A percentile compares a stretch with the other conserved stretches of the same genome.
Conservation (phyloP, 345 rosid species). For the Leavenworthia alabamica region DNA sequence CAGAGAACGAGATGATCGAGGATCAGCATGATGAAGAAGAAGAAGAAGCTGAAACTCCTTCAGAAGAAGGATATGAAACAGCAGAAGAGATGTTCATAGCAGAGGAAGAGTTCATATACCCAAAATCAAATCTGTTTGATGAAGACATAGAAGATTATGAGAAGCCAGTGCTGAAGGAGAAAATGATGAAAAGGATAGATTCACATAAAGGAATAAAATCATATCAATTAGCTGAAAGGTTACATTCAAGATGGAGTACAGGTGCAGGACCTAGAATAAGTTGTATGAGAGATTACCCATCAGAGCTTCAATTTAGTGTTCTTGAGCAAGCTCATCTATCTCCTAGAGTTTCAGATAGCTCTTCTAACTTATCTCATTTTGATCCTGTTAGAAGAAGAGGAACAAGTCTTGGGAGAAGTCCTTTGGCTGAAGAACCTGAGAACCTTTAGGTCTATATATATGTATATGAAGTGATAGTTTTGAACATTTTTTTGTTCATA, state of each 20-base stretch:
- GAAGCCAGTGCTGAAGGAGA: constrained; percentile 48
- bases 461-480: neutral
- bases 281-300: constrained; percentile 88
- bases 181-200: constrained; percentile 62
- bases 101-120: no score
- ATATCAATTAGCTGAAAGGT: constrained; percentile 66
- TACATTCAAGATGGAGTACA: constrained; percentile 70
- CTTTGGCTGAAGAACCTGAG: neutral
- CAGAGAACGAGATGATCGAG: constrained; percentile 3
- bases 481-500: constrained; percentile 4
- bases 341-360: constrained; percentile 44
- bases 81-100: constrained; percentile 45
- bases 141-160: no score
- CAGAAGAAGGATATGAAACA: constrained; percentile 47
- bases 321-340: constrained; percentile 68
- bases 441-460: no score
- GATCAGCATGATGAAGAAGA: constrained; percentile 21
- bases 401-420: constrained; percentile 29
- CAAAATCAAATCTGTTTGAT: no score
- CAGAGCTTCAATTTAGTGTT: constrained; percentile 57
- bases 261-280: constrained; percentile 94
- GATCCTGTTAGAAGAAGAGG: constrained; percentile 16
- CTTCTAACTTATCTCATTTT: constrained; percentile 22
- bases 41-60: constrained; percentile 16
- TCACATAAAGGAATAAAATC: constrained; percentile 67